A percentile compares a stretch with the other conserved stretches of the same genome.
phyloP scores from a whole-genome alignment of 2,329 filamentous ascomycete genomes.

The Verticillium longisporum region DNA sequence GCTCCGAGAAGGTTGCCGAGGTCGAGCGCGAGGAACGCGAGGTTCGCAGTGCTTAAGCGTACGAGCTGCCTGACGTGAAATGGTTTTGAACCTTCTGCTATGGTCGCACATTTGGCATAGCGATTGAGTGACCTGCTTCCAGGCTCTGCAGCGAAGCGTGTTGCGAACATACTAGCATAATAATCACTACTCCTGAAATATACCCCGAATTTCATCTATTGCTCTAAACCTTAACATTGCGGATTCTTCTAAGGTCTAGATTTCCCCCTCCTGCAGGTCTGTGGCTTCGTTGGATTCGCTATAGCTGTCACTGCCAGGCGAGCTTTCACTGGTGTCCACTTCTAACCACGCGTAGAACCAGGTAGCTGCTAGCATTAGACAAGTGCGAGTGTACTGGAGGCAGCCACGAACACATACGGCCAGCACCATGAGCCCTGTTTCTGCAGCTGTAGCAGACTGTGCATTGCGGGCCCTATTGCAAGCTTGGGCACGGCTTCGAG shows the following conservation, averaged over 20 bases:
- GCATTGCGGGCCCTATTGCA: not conserved
- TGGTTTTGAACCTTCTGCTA: not conserved
- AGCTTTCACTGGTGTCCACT: no score
- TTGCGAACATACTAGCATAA: not conserved
- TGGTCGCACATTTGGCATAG: not conserved
- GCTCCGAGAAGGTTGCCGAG: conserved; percentile 7
- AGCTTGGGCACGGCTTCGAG: not conserved
- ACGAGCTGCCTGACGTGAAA: not conserved
- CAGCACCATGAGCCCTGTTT: not conserved
- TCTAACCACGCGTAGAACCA: not conserved
- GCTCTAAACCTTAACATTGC: no score
- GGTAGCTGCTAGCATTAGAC: not conserved
- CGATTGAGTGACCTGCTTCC: not conserved
- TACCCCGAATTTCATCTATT: no score
- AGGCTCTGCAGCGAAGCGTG: not conserved
- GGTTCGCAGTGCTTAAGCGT: not conserved
- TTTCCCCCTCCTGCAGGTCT: no score
- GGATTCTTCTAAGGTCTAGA: no score
- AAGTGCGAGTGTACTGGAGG: not conserved
- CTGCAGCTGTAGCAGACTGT: not conserved
- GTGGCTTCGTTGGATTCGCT: no score
- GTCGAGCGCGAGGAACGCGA: not conserved
- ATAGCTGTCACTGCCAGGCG: no score
- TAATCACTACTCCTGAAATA: not conserved
- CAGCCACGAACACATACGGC: not conserved